Base-by-base conservation (phyloP, 2,329 filamentous ascomycete genomes). In the Ophioceras dolichostomum region DNA sequence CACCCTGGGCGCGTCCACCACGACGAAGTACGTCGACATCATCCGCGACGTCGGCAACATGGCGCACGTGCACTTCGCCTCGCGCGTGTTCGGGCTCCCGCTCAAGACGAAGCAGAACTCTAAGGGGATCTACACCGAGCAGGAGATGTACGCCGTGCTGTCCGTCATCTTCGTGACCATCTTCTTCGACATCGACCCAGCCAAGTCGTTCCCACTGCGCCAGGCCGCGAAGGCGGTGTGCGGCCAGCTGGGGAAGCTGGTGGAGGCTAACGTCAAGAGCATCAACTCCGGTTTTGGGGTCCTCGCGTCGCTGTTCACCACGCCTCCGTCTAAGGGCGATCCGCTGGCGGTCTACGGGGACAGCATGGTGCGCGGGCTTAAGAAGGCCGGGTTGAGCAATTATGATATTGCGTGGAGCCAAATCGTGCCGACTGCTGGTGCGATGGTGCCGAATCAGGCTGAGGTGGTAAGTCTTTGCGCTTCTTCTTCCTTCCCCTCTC, bases 361-460 rank as follows among this genome's bases (percentile, higher is more conserved):
- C 14, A 67, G 76, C 31, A 65, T 84, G 54, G 67, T 84, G 46
- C 76, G 79, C 49, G 68, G 68, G 1, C 58, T 88, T 30, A 58
- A 77, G 18, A 79, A 81, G 47, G 62, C 64, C 10, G 80, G 81
- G 0, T 53, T 83, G 40, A 72, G 64, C 37, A 60, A 67, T 3
- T 66, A 76, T 18, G 78, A 87, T 36, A 75, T 87, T 42, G 75
- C 80, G 0, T 84, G 76, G 73, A 70, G 69, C 18, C 77, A 84
- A 50, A 68, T 87, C 28, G 49, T 87, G 34, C 82, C 83, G 0
- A 76, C 76, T 0, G 74, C 76, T 1, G 69, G 68, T 4, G 72
- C 77, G 2, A 70, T 81, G 54, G 76, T 83, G 7, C 76, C 83
- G 1, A 83, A 76, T 47, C 79, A 87, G 52, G 76, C 73, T 2